Conservation (phyloP, 2,329 filamentous ascomycete genomes). For the Kalaharituber pfeilii region DNA sequence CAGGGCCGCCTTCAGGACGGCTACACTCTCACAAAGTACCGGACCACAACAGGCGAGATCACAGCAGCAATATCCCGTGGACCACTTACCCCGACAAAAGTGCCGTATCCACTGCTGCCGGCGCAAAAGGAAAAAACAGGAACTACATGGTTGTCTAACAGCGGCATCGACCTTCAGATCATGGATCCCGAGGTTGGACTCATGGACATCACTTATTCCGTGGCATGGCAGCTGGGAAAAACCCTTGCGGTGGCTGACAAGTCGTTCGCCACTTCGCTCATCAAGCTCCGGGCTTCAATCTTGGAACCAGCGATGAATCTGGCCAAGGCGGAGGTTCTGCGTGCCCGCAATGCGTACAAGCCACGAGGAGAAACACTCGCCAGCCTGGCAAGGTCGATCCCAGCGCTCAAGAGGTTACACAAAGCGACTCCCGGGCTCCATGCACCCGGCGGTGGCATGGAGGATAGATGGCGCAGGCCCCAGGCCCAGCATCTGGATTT, state of each 20-base stretch:
- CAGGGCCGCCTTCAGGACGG: slow-evolving; percentile 25
- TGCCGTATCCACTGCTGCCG: slow-evolving; percentile 8
- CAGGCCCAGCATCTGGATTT: too few relatives aligned
- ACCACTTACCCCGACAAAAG: slow-evolving; percentile 26
- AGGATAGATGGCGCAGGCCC: too few relatives aligned
- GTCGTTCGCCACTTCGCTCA: slow-evolving; percentile 24
- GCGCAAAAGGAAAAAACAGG: too few relatives aligned
- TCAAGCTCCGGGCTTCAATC: slow-evolving; percentile 20
- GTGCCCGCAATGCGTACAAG: neutral
- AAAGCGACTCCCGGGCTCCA: neutral
- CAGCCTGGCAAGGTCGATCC: slow-evolving; percentile 1
- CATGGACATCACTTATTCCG: slow-evolving; percentile 32
- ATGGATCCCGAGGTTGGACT: slow-evolving; percentile 28
- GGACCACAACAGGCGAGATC: slow-evolving; percentile 29
- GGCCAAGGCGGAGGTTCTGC: slow-evolving; percentile 12
- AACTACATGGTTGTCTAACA: slow-evolving; percentile 25
- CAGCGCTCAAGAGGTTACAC: neutral
- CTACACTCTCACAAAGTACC: slow-evolving; percentile 28
- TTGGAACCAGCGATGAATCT: slow-evolving; percentile 7
- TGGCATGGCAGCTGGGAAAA: slow-evolving; percentile 32
- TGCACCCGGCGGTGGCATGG: slow-evolving; percentile 5
- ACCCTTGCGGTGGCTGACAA: slow-evolving; percentile 28
- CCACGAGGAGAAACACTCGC: slow-evolving; percentile 1
- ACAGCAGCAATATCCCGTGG: slow-evolving; percentile 28
- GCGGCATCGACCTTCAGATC: slow-evolving; percentile 27